Evolutionary conservation across 2,329 filamentous ascomycete genomes (phyloP).

Genomic region (Xylaria sp.): DNA sequence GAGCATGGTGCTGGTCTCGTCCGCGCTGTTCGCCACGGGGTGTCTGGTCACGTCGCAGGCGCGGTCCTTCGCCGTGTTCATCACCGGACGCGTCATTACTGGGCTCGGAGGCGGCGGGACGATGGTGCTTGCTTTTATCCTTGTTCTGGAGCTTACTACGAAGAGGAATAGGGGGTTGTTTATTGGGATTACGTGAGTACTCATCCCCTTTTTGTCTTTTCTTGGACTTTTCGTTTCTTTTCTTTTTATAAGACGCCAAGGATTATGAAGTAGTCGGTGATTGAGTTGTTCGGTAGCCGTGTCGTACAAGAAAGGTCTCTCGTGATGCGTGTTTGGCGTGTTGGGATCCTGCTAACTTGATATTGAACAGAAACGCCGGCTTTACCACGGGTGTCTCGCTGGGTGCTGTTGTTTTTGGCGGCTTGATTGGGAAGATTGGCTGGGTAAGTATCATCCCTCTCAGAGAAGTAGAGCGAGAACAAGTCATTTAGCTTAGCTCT

Average conservation of each 20-base stretch:
- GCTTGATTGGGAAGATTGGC: slow-evolving; percentile 70
- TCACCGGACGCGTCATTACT: slow-evolving; percentile 74
- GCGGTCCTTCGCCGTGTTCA: slow-evolving; percentile 68
- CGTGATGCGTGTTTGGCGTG: not conserved
- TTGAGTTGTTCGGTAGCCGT: not conserved
- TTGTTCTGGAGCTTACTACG: slow-evolving; percentile 78
- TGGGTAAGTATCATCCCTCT: slow-evolving; percentile 65
- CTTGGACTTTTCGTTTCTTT: not conserved
- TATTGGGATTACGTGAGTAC: slow-evolving; percentile 69
- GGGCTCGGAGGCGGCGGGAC: slow-evolving; percentile 78
- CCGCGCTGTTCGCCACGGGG: slow-evolving; percentile 68
- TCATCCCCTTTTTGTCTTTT: not conserved
- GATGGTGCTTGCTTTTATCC: slow-evolving; percentile 77
- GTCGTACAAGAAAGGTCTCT: not conserved
- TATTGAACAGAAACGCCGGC: slow-evolving; percentile 67
- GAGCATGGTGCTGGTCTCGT: slow-evolving; percentile 70
- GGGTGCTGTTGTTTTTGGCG: slow-evolving; percentile 76
- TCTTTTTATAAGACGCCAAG: not conserved
- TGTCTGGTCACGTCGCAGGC: slow-evolving; percentile 73
- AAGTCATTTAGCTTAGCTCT: not conserved
- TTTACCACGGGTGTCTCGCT: slow-evolving; percentile 78
- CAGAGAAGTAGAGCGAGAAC: not conserved
- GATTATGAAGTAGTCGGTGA: not conserved
- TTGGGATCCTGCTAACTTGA: slow-evolving; percentile 8
- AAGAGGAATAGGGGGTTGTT: slow-evolving; percentile 76